Conservation (phyloP, 2,329 filamentous ascomycete species). For the Exophiala lecanii-corni region DNA sequence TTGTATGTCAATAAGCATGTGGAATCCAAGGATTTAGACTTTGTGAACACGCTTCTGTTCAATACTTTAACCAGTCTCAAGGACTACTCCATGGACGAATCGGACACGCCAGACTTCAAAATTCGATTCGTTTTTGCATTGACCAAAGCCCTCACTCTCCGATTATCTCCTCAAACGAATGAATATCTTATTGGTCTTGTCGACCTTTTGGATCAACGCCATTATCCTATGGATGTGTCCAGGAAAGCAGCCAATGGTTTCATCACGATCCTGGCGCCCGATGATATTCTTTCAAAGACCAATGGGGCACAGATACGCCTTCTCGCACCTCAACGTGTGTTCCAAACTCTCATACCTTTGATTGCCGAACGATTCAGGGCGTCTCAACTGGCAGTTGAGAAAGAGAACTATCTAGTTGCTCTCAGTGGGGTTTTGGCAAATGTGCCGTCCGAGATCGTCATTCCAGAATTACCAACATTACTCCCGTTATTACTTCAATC, state of each 20-base stretch:
- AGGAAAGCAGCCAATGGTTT: slow-evolving; percentile 54
- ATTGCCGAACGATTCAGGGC: slow-evolving; percentile 51
- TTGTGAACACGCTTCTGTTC: slow-evolving; percentile 30
- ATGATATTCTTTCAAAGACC: slow-evolving; percentile 56
- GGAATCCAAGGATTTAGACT: slow-evolving; percentile 28
- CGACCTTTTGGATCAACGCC: slow-evolving; percentile 39
- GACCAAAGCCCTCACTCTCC: slow-evolving; percentile 56
- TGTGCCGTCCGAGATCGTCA: slow-evolving; percentile 56
- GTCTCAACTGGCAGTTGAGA: slow-evolving; percentile 37
- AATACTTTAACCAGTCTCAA: slow-evolving; percentile 18
- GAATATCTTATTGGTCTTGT: slow-evolving; percentile 50
- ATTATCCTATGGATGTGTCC: slow-evolving; percentile 42
- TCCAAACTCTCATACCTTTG: slow-evolving; percentile 54
- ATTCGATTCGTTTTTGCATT: slow-evolving; percentile 58
- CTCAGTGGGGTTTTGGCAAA: slow-evolving; percentile 58
- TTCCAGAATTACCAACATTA: slow-evolving; percentile 54
- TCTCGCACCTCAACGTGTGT: slow-evolving; percentile 60
- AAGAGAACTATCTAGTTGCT: slow-evolving; percentile 60
- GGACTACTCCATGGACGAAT: slow-evolving; percentile 17
- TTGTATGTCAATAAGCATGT: slow-evolving; percentile 38
- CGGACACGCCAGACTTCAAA: slow-evolving; percentile 33
- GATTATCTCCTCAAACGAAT: slow-evolving; percentile 45
- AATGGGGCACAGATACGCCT: slow-evolving; percentile 60
- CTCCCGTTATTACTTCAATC: slow-evolving; percentile 59
- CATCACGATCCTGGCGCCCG: slow-evolving; percentile 54